A percentile compares a stretch with the other conserved stretches of the same genome.
phyloP scores from a whole-genome alignment of 192 early-diverging fungal genomes.

The Haplosporangium gracile region DNA sequence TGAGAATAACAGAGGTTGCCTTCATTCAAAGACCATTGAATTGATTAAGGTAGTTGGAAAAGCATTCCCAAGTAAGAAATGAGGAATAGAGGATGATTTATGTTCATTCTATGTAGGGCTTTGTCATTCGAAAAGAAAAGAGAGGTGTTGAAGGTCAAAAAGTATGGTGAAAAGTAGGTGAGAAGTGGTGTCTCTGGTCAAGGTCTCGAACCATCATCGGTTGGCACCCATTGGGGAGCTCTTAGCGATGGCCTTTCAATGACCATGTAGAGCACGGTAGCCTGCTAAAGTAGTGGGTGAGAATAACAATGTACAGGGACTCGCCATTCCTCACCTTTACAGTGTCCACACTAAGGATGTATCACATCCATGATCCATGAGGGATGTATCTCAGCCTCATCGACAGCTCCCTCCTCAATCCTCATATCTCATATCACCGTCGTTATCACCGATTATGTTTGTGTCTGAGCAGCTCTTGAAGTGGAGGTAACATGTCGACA shows the following conservation, averaged over 20 bases:
- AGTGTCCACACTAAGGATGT: not conserved
- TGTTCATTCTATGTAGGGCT: not conserved
- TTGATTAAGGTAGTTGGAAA: not conserved
- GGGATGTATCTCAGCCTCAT: not conserved
- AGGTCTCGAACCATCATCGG: no score
- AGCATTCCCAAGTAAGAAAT: not conserved
- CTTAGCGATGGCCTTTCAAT: no score
- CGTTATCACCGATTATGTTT: conserved; percentile 2
- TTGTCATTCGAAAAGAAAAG: not conserved
- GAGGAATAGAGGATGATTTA: not conserved
- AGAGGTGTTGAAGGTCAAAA: not conserved
- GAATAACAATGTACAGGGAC: no score
- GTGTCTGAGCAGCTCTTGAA: not conserved
- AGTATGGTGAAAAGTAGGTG: no score
- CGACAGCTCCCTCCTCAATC: not conserved
- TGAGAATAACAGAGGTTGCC: not conserved
- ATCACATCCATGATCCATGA: no score
- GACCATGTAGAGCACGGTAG: no score
- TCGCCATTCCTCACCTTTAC: not conserved
- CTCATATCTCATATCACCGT: no score
- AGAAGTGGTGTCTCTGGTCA: no score
- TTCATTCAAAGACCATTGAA: not conserved
- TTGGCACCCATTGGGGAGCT: no score
- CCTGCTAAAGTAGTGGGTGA: no score
- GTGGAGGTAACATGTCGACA: not conserved